These are phyloP conservation scores for Fusarium decemcellulare DNA, from an alignment of 2,329 filamentous ascomycete genomes.

Conservation along the genomic window DNA sequence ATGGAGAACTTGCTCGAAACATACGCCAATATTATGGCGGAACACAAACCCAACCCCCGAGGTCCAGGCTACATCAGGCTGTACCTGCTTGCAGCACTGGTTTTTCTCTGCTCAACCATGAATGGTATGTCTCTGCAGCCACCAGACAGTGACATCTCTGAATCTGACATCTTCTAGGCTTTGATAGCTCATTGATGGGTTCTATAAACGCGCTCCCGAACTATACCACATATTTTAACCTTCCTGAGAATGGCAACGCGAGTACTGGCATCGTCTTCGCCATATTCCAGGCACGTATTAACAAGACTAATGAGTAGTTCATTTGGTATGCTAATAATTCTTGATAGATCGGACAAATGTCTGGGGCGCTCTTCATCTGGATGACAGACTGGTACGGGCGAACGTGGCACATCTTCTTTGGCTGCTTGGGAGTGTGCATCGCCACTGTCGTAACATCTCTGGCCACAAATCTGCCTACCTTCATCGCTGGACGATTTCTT, in stretches of 20 bases:
- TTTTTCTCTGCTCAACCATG: constrained; percentile 57
- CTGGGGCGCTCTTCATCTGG: constrained; percentile 58
- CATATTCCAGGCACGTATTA: constrained; percentile 49
- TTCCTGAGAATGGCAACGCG: constrained; percentile 53
- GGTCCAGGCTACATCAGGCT: constrained; percentile 27
- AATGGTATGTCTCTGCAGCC: constrained; percentile 48
- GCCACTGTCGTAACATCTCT: constrained; percentile 65
- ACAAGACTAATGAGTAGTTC: neutral
- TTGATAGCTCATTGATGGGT: constrained; percentile 59
- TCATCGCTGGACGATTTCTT: constrained; percentile 67
- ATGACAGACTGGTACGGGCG: constrained; percentile 61
- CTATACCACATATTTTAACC: constrained; percentile 57
- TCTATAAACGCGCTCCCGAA: constrained; percentile 60
- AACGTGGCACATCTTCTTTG: constrained; percentile 60
- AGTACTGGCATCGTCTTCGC: constrained; percentile 61
- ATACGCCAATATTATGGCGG: constrained; percentile 25
- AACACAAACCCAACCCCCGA: constrained; percentile 26
- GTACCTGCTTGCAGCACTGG: constrained; percentile 17
- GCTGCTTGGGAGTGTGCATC: constrained; percentile 64
- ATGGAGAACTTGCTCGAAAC: constrained; percentile 12
- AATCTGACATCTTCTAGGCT: constrained; percentile 46
- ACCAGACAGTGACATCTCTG: too few relatives aligned
- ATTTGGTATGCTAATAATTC: neutral
- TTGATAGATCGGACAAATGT: constrained; percentile 57
- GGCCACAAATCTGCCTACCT: constrained; percentile 58